These are phyloP conservation scores for Moricandia arvensis DNA, from an alignment of 345 rosid genomes.

Conservation along the genomic window DNA sequence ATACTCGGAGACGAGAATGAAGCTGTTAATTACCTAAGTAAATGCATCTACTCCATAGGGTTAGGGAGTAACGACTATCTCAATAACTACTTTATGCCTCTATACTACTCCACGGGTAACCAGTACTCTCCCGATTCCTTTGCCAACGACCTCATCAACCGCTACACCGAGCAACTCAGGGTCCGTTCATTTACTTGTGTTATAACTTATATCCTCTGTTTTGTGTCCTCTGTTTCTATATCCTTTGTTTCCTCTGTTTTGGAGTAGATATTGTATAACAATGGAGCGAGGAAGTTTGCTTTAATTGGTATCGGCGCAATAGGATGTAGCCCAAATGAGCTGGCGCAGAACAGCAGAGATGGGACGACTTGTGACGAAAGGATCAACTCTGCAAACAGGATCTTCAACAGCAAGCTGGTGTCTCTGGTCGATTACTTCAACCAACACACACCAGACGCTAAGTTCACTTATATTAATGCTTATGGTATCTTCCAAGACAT, in stretches of 20 bases:
- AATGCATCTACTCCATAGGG: slow-evolving; percentile 70
- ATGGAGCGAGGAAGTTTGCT: slow-evolving; percentile 87
- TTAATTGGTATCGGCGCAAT: slow-evolving; percentile 75
- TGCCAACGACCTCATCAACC: slow-evolving; percentile 57
- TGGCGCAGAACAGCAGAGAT: slow-evolving; percentile 69
- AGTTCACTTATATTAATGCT: slow-evolving; percentile 62
- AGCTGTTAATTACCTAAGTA: slow-evolving; percentile 60
- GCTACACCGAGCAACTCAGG: slow-evolving; percentile 61
- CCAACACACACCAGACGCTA: slow-evolving; percentile 53
- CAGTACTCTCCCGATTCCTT: slow-evolving; percentile 63
- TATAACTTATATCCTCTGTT: background rate
- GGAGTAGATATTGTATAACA: slow-evolving; percentile 56
- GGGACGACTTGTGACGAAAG: slow-evolving; percentile 61
- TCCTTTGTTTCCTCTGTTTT: background rate
- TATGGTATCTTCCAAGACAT: slow-evolving; percentile 77
- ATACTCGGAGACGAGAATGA: slow-evolving; percentile 56
- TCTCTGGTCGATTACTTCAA: slow-evolving; percentile 66
- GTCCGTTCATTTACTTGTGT: slow-evolving; percentile 24
- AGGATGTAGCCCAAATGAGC: slow-evolving; percentile 84
- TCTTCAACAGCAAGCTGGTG: slow-evolving; percentile 71
- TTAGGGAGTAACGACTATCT: slow-evolving; percentile 97
- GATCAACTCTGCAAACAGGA: slow-evolving; percentile 62
- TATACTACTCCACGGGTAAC: slow-evolving; percentile 48
- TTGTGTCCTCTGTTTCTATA: background rate
- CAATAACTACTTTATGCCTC: slow-evolving; percentile 88